phyloP scores from a whole-genome alignment of 2,329 filamentous ascomycete species.

The Harringtonia lauricola region DNA sequence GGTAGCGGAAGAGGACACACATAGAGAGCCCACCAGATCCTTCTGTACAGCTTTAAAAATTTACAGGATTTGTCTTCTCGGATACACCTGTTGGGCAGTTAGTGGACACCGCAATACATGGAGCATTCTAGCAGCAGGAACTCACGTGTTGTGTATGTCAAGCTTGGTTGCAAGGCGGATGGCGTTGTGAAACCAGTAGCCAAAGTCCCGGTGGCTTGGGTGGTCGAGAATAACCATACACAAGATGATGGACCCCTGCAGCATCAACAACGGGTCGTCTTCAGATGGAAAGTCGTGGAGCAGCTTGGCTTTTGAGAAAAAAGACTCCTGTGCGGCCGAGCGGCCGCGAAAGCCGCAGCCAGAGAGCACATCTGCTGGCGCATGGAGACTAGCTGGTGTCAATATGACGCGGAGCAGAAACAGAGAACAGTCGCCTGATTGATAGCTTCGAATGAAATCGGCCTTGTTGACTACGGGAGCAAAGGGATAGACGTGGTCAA shows the following conservation, averaged over 20 bases:
- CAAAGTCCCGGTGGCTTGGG: conserved; percentile 13
- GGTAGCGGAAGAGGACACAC: conserved; percentile 12
- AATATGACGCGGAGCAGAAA: conserved; percentile 14
- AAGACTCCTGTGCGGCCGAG: conserved; percentile 14
- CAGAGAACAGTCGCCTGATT: conserved; percentile 14
- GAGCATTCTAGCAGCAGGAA: conserved; percentile 9
- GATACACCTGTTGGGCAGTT: conserved; percentile 12
- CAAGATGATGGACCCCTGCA: conserved; percentile 16
- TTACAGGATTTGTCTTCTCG: conserved; percentile 14
- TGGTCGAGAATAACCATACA: conserved; percentile 14
- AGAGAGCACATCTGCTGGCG: conserved; percentile 13
- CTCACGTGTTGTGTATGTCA: conserved; percentile 13
- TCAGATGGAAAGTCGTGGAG: conserved; percentile 14
- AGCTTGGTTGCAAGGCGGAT: conserved; percentile 15
- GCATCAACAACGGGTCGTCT: conserved; percentile 14
- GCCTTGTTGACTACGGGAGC: conserved; percentile 13
- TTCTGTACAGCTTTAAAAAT: conserved; percentile 14
- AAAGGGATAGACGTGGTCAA: conserved; percentile 15
- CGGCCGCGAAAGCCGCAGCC: conserved; percentile 14
- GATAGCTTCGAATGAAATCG: conserved; percentile 14
- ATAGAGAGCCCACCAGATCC: conserved; percentile 15
- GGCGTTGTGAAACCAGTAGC: conserved; percentile 15
- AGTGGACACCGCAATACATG: conserved; percentile 3
- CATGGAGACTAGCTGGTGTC: conserved; percentile 14
- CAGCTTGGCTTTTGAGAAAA: conserved; percentile 15